Evolutionary conservation across 2,329 filamentous ascomycete species (phyloP).

Genomic region (Exophiala spinifera): DNA sequence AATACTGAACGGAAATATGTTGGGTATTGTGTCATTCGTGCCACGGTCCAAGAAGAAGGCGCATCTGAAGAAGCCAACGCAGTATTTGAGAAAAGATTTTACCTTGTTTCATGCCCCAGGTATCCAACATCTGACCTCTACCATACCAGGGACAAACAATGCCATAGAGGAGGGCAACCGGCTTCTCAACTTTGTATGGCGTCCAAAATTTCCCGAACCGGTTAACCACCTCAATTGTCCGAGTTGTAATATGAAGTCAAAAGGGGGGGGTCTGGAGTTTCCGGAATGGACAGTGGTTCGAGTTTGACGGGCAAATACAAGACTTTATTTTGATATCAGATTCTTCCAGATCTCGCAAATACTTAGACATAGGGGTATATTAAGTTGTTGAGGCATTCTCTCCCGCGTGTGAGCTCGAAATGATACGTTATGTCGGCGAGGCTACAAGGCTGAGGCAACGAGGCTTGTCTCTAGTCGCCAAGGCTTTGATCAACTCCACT

Average conservation of each 20-base stretch:
- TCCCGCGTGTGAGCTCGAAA: conserved; percentile 8
- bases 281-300: conserved; percentile 21
- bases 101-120: conserved; percentile 22
- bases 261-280: conserved; percentile 18
- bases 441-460: neutral
- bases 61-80: conserved; percentile 34
- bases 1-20: conserved; percentile 24
- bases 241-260: conserved; percentile 28
- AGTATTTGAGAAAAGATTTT: conserved; percentile 20
- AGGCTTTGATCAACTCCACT: neutral
- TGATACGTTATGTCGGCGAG: neutral
- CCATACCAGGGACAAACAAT: conserved; percentile 31
- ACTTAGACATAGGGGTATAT: neutral
- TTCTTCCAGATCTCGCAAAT: no score
- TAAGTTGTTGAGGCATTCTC: conserved; percentile 14
- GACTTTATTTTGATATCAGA: neutral
- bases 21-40: conserved; percentile 45
- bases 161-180: conserved; percentile 27
- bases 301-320: neutral
- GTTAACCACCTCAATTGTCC: conserved; percentile 27
- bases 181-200: conserved; percentile 34
- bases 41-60: conserved; percentile 42
- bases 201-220: conserved; percentile 26
- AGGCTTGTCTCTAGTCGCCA: neutral
- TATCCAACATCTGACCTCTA: conserved; percentile 29